Conservation (phyloP, 1,284 basidiomycete species). For the Pholiota adiposa region DNA sequence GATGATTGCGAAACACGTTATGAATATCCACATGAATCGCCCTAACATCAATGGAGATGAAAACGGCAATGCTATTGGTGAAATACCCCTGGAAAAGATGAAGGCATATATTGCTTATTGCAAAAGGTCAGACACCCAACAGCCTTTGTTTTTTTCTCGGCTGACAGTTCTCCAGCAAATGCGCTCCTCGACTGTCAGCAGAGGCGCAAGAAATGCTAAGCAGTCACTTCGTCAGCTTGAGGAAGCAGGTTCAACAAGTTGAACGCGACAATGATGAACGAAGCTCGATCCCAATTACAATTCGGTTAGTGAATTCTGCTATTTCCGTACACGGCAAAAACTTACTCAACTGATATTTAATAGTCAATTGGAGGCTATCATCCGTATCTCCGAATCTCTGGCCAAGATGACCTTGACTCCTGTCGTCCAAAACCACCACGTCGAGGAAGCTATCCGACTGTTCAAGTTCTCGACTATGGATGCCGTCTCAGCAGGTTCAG, state of each 20-base stretch:
- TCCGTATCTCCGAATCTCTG: constrained; percentile 96
- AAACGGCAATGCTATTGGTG: constrained; percentile 66
- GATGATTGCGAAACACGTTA: constrained; percentile 97
- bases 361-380: constrained; percentile 98
- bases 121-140: too few species aligned
- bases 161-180: constrained; percentile 67
- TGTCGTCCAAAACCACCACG: constrained; percentile 90
- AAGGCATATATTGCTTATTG: constrained; percentile 97
- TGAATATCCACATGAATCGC: constrained; percentile 98
- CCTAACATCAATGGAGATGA: constrained; percentile 46
- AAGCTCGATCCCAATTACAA: constrained; percentile 97
- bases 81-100: constrained; percentile 98
- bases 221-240: constrained; percentile 94
- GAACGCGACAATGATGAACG: constrained; percentile 98
- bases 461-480: constrained; percentile 99
- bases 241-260: constrained; percentile 95
- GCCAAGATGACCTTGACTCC: constrained; percentile 94
- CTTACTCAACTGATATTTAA: constrained; percentile 1
- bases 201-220: constrained; percentile 97
- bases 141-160: too few species aligned
- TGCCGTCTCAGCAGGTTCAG: constrained; percentile 91
- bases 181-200: constrained; percentile 90
- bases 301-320: constrained; percentile 66
- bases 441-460: constrained; percentile 96
- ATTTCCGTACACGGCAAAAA: neutral